These are phyloP conservation scores for Aspergillus biplanus DNA, from an alignment of 495 filamentous ascomycete species.

Conservation along the genomic window DNA sequence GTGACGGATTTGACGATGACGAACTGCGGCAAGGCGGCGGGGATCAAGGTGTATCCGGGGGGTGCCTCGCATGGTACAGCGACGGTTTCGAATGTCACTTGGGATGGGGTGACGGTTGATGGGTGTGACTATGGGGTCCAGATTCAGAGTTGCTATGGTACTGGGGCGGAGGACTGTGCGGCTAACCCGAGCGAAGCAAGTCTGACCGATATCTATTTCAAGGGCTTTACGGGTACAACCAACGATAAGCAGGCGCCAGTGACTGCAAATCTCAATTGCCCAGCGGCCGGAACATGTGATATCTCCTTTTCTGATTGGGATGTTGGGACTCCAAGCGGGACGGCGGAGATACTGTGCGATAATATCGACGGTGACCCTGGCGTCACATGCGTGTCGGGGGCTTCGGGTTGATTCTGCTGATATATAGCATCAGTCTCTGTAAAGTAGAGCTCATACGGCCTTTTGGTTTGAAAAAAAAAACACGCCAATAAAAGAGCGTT, in stretches of 20 bases:
- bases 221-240: background rate
- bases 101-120: background rate
- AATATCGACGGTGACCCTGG: background rate
- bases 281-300: background rate
- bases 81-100: background rate
- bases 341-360: background rate
- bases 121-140: background rate
- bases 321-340: background rate
- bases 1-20: background rate
- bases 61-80: background rate
- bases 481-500: too few species aligned
- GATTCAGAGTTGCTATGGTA: background rate
- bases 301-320: background rate
- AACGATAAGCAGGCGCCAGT: background rate
- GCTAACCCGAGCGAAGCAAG: background rate
- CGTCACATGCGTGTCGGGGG: background rate
- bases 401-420: background rate
- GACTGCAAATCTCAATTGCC: conserved; percentile 1
- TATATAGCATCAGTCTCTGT: too few species aligned
- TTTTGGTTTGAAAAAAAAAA: too few species aligned
- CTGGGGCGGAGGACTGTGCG: background rate
- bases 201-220: background rate
- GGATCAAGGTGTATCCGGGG: background rate
- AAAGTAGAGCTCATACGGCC: too few species aligned
- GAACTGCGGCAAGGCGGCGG: background rate